These are phyloP conservation scores for Cyberlindnera misumaiensis DNA, from an alignment of 805 yeast genomes.

Conservation along the genomic window DNA sequence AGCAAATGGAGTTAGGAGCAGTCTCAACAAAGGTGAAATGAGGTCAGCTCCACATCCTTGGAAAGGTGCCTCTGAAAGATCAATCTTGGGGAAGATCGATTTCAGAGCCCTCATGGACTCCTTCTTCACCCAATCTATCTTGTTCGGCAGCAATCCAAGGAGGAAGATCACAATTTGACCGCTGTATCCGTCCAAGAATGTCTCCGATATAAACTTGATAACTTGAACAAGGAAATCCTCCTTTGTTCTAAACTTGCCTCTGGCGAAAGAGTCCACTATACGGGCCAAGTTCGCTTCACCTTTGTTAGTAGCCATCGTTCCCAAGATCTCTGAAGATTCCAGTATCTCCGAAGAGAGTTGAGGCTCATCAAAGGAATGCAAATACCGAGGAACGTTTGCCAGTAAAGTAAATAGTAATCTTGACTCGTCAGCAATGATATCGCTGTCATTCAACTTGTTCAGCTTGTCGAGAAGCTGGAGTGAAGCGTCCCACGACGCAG, in stretches of 20 bases:
- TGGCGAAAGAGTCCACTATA: conserved; percentile 69
- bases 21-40: conserved; percentile 80
- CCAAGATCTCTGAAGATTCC: conserved; percentile 49
- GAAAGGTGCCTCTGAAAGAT: conserved; percentile 71
- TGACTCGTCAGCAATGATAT: conserved; percentile 65
- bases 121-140: conserved; percentile 66
- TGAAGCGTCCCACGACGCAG: conserved; percentile 73
- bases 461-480: conserved; percentile 67
- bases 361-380: conserved; percentile 66
- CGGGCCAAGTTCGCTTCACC: conserved; percentile 57
- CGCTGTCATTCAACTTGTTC: conserved; percentile 59
- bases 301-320: conserved; percentile 52
- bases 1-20: conserved; percentile 77
- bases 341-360: conserved; percentile 44
- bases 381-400: conserved; percentile 76
- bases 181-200: conserved; percentile 68
- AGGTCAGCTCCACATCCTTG: conserved; percentile 91
- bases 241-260: conserved; percentile 79
- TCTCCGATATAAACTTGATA: conserved; percentile 57
- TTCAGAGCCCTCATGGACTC: conserved; percentile 76
- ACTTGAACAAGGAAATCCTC: conserved; percentile 83
- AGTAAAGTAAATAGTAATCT: conserved; percentile 67
- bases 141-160: conserved; percentile 74
- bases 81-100: conserved; percentile 68
- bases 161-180: conserved; percentile 71